Evolutionary conservation across 2,329 filamentous ascomycete species (phyloP).

Genomic region (Aspergillus latus): DNA sequence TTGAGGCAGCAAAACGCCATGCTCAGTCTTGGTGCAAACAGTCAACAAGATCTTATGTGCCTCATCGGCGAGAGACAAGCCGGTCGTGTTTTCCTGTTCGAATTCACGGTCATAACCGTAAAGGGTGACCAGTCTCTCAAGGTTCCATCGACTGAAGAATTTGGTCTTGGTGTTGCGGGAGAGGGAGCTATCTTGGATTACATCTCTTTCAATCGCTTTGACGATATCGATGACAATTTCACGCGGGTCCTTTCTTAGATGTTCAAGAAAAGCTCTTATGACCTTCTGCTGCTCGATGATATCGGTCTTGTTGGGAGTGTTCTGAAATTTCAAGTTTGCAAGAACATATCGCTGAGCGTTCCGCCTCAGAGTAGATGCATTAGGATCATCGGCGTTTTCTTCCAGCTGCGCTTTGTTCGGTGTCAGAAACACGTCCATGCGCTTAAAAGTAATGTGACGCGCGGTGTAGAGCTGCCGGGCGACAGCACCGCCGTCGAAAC

Average conservation of each 20-base stretch:
- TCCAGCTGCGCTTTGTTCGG: constrained; percentile 57
- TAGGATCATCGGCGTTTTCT: constrained; percentile 61
- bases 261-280: constrained; percentile 69
- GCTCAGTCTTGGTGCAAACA: constrained; percentile 70
- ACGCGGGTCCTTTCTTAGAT: constrained; percentile 74
- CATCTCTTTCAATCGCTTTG: constrained; percentile 64
- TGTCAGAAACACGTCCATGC: constrained; percentile 76
- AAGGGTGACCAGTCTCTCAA: constrained; percentile 70
- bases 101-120: constrained; percentile 57
- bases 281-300: constrained; percentile 73
- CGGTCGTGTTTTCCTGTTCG: constrained; percentile 47
- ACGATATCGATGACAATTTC: constrained; percentile 74
- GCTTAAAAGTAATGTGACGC: constrained; percentile 75
- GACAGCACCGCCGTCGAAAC: constrained; percentile 79
- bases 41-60: constrained; percentile 74
- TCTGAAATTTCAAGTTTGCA: constrained; percentile 74
- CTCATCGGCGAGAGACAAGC: constrained; percentile 61
- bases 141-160: constrained; percentile 71
- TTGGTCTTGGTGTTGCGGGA: constrained; percentile 71
- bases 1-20: constrained; percentile 73
- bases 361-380: constrained; percentile 75
- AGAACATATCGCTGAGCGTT: constrained; percentile 81
- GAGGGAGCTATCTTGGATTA: constrained; percentile 74
- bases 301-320: constrained; percentile 74
- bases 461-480: constrained; percentile 76